Evolutionary conservation across 257 asterid species (phyloP).

Genomic region (Ajuga chamaepitys): DNA sequence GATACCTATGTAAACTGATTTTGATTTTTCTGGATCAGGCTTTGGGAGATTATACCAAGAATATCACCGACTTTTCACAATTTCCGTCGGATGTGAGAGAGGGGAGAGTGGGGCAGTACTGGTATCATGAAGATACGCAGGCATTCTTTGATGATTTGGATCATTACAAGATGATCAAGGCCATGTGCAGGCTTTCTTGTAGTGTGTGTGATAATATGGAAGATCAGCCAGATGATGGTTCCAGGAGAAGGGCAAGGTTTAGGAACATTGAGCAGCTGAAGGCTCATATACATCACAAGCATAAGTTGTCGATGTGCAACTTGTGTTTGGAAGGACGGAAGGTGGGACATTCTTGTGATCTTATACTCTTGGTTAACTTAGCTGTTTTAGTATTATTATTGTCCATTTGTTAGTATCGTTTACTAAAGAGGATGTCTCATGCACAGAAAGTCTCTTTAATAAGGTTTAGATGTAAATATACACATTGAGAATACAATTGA

Average conservation of each 20-base stretch:
- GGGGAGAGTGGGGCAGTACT: slow-evolving; percentile 69
- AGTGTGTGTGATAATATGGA: slow-evolving; percentile 68
- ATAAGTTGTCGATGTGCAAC: slow-evolving; percentile 78
- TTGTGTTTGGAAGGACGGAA: slow-evolving; percentile 97
- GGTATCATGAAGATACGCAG: slow-evolving; percentile 94
- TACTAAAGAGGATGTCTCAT: background rate
- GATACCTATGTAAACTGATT: slow-evolving; percentile 1
- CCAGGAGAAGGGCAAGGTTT: slow-evolving; percentile 55
- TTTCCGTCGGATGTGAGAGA: slow-evolving; percentile 65
- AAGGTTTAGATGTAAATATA: background rate
- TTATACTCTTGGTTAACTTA: background rate
- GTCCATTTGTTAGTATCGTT: background rate
- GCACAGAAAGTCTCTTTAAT: background rate
- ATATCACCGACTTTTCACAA: slow-evolving; percentile 52
- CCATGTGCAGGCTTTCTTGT: slow-evolving; percentile 98
- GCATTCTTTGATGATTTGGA: slow-evolving; percentile 83
- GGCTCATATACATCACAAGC: slow-evolving; percentile 83
- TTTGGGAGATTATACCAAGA: slow-evolving; percentile 74
- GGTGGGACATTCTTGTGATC: slow-evolving; percentile 30
- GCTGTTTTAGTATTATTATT: background rate
- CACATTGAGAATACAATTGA: background rate
- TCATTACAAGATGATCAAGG: slow-evolving; percentile 94
- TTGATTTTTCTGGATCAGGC: slow-evolving; percentile 38
- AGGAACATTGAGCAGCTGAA: slow-evolving; percentile 87
- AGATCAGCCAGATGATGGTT: slow-evolving; percentile 36